Evolutionary conservation across 2,329 filamentous ascomycete genomes (phyloP), one percentile per base, ranked within the genome.

Genomic region (Apiospora rasikravindrae): DNA sequence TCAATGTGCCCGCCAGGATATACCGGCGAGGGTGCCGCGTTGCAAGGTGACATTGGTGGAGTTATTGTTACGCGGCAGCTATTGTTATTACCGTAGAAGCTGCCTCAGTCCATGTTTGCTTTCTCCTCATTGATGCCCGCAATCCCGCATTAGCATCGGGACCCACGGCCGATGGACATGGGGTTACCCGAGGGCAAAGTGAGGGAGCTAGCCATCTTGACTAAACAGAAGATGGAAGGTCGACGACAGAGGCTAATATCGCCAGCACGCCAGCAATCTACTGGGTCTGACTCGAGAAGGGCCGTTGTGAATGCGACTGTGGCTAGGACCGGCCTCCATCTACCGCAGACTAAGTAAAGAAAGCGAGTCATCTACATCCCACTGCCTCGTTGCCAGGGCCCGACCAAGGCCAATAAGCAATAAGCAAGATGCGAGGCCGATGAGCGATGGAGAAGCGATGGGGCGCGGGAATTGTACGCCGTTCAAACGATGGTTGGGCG

Each of bases 91-190:
- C n/a, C n/a, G 16, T 37, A 6, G 16, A 19, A 37, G 45, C 44
- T n/a, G 22, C 19, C 19, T n/a, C 5, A 1, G 45, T 8, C n/a
- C 19, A 10, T 49, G 33, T 14, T 64, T 40, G 33, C 33, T 40
- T 40, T 40, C 57, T 40, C 33, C 33, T 64, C 57, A 64, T n/a
- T n/a, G 26, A 40, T 64, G 33, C 57, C 57, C 57, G 57, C 57
- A 64, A n/a, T 64, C 57, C 57, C 57, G 57, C 57, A 64, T 64
- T 64, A 64, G 53, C 29, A 61, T 22, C 53, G 53, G 29, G 57
- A 22, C 33, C 57, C 33, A 64, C 19, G 22, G 19, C 1, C 19
- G 19, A n/a, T 64, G 57, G 57, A 14, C 29, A 24, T 64, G 57
- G 57, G 57, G 33, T 40, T 64, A 40, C 57, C 33, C 33, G 57